Evolutionary conservation across 352 stramenopile genomes (phyloP).

Genomic region (Hyaloperonospora arabidopsidis): DNA sequence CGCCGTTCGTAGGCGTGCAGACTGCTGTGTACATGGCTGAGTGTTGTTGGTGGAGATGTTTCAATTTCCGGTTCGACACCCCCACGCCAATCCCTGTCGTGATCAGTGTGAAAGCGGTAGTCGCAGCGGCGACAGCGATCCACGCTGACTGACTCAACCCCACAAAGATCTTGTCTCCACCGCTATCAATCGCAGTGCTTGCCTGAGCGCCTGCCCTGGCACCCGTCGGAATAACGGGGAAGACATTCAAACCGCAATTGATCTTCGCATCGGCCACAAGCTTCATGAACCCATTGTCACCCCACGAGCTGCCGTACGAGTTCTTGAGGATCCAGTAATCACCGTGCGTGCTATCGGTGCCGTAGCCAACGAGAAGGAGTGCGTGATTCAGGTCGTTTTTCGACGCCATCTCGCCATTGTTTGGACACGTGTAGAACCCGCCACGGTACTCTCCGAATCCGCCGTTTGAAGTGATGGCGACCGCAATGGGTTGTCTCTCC

Average conservation of each 20-base stretch:
- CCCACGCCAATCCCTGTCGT: conserved; percentile 34
- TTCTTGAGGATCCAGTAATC: conserved; percentile 85
- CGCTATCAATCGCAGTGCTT: conserved; percentile 47
- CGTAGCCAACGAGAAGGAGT: conserved; percentile 70
- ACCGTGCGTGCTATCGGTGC: conserved; percentile 40
- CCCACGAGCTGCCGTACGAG: conserved; percentile 68
- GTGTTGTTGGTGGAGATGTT: conserved; percentile 46
- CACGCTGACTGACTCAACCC: conserved; percentile 44
- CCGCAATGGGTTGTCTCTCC: conserved; percentile 59
- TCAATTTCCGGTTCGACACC: conserved; percentile 36
- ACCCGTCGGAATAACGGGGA: conserved; percentile 59
- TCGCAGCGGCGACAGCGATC: conserved; percentile 48
- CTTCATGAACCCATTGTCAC: conserved; percentile 54
- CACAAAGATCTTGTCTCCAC: conserved; percentile 54
- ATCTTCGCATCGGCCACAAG: conserved; percentile 59
- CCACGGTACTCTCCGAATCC: conserved; percentile 63
- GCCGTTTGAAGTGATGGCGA: conserved; percentile 68
- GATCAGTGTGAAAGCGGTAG: conserved; percentile 43
- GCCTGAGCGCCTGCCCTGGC: conserved; percentile 40
- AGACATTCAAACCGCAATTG: conserved; percentile 77
- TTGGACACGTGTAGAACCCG: conserved; percentile 67
- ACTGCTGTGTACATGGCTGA: conserved; percentile 29
- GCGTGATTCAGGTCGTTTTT: conserved; percentile 76
- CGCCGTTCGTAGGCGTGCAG: conserved; percentile 9
- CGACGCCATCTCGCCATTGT: conserved; percentile 49